Evolutionary conservation across 2,329 filamentous ascomycete species (phyloP).

Genomic region (Pseudogymnoascus sp.): DNA sequence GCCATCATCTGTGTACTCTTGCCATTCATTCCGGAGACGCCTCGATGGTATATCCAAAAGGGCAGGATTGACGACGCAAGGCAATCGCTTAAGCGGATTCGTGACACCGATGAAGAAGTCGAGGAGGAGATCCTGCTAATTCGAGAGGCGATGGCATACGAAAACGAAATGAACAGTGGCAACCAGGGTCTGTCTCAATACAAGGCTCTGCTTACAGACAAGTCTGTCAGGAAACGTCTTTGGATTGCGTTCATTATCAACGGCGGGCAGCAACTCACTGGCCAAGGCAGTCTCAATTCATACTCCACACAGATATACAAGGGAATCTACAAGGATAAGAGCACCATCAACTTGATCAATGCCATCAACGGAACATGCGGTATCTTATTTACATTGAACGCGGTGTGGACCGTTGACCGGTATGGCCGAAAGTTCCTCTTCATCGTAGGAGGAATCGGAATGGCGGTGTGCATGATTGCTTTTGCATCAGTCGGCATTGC

Average conservation of each 20-base stretch:
- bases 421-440: conserved; percentile 65
- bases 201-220: conserved; percentile 59
- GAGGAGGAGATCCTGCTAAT: conserved; percentile 60
- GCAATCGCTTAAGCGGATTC: conserved; percentile 49
- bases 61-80: conserved; percentile 54
- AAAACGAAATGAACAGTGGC: conserved; percentile 59
- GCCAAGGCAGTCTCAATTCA: conserved; percentile 64
- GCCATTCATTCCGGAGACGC: conserved; percentile 61
- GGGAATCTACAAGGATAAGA: conserved; percentile 53
- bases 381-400: conserved; percentile 66
- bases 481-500: conserved; percentile 50
- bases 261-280: conserved; percentile 63
- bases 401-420: conserved; percentile 65
- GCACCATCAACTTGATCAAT: conserved; percentile 65
- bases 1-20: conserved; percentile 53
- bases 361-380: conserved; percentile 66
- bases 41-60: conserved; percentile 62
- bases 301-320: conserved; percentile 71
- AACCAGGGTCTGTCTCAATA: conserved; percentile 62
- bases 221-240: conserved; percentile 59
- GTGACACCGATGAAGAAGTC: conserved; percentile 57
- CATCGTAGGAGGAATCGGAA: conserved; percentile 60
- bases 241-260: conserved; percentile 60
- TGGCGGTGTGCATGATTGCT: conserved; percentile 64
- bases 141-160: conserved; percentile 62